These are phyloP conservation scores for Epichloe hybrida DNA, from an alignment of 2,329 filamentous ascomycete genomes.

Conservation along the genomic window DNA sequence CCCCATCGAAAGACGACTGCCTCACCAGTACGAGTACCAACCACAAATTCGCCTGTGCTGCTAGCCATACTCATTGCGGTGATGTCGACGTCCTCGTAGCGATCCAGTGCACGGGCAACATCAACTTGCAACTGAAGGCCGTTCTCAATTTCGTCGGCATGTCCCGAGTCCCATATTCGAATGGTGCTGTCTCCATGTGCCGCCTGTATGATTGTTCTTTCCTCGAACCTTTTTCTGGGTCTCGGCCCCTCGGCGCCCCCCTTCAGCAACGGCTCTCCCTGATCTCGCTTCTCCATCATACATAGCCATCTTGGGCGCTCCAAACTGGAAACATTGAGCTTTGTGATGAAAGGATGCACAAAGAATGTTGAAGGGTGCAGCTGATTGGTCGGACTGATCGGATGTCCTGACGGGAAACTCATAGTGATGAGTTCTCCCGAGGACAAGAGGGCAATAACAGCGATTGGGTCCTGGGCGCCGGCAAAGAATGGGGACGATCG, in stretches of 20 bases:
- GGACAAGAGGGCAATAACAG: constrained; percentile 62
- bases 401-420: constrained; percentile 83
- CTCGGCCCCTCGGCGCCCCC: constrained; percentile 69
- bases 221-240: constrained; percentile 63
- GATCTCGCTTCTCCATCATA: constrained; percentile 70
- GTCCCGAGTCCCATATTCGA: constrained; percentile 85
- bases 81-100: constrained; percentile 65
- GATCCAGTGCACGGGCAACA: constrained; percentile 65
- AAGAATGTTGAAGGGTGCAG: constrained; percentile 74
- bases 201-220: constrained; percentile 71
- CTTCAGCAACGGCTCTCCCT: constrained; percentile 63
- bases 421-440: constrained; percentile 84
- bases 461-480: constrained; percentile 82
- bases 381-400: constrained; percentile 85
- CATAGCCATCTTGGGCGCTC: constrained; percentile 77
- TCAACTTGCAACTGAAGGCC: constrained; percentile 70
- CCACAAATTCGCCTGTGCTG: constrained; percentile 72
- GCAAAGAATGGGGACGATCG: constrained; percentile 72
- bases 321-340: constrained; percentile 57
- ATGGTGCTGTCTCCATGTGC: constrained; percentile 85
- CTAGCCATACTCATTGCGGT: constrained; percentile 68
- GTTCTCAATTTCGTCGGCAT: constrained; percentile 90
- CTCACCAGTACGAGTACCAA: constrained; percentile 73
- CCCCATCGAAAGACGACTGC: constrained; percentile 79
- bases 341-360: constrained; percentile 77